A percentile compares a stretch with the other conserved stretches of the same genome.
Conservation (phyloP, 306 rosid species). For the Trichosanthes truncata region DNA sequence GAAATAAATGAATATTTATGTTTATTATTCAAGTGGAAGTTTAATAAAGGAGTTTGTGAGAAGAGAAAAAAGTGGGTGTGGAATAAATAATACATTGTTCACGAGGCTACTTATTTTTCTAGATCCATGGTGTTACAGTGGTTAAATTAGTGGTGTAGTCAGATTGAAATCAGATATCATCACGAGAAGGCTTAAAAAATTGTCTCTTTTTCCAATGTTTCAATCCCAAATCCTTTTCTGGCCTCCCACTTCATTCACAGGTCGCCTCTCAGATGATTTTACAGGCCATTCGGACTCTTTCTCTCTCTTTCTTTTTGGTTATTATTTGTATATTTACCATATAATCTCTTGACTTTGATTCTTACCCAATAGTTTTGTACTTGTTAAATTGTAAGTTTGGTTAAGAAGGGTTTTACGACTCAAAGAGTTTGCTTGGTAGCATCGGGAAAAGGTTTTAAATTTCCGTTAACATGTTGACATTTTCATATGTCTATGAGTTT, state of each 20-base stretch:
- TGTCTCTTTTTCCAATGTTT: not conserved
- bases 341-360: too few species aligned
- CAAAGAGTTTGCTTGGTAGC: too few species aligned
- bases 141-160: not conserved
- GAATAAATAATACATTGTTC: not conserved
- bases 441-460: too few species aligned
- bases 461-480: too few species aligned
- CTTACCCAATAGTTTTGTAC: too few species aligned
- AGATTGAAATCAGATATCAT: not conserved
- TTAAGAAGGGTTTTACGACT: too few species aligned
- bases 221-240: not conserved
- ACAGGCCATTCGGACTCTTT: not conserved
- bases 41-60: not conserved
- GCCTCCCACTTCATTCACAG: not conserved
- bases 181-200: not conserved
- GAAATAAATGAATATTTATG: too few species aligned
- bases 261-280: not conserved
- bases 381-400: too few species aligned
- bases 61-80: not conserved
- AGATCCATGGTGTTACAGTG: not conserved
- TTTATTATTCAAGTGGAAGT: not conserved
- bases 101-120: not conserved
- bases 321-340: too few species aligned
- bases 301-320: not conserved
- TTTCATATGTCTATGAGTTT: too few species aligned